Evolutionary conservation across 805 yeast genomes (phyloP).

Genomic region (Lipomyces mesembrius): DNA sequence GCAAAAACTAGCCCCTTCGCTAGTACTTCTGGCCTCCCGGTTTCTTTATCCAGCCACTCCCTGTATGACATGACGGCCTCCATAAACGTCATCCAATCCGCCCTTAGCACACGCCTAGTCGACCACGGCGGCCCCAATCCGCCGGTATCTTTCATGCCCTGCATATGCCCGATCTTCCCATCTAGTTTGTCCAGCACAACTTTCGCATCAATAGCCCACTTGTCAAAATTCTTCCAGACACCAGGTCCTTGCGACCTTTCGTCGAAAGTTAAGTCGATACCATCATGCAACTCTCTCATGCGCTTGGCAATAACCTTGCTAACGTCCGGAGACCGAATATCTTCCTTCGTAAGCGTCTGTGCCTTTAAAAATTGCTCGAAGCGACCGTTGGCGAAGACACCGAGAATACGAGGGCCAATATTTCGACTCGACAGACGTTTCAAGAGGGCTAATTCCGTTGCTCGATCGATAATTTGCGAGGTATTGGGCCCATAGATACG

Average conservation of each 20-base stretch:
- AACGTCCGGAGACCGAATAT: slow-evolving; percentile 74
- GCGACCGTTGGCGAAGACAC: slow-evolving; percentile 90
- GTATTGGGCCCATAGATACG: slow-evolving; percentile 90
- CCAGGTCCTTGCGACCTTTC: slow-evolving; percentile 68
- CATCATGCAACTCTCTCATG: slow-evolving; percentile 91
- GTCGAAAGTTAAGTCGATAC: slow-evolving; percentile 63
- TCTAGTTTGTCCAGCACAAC: slow-evolving; percentile 51
- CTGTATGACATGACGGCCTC: slow-evolving; percentile 57
- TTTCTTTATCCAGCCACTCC: slow-evolving; percentile 62
- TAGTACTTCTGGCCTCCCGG: slow-evolving; percentile 51
- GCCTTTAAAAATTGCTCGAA: slow-evolving; percentile 92
- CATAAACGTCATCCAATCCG: slow-evolving; percentile 58
- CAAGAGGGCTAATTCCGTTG: slow-evolving; percentile 72
- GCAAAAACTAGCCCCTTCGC: slow-evolving; percentile 71
- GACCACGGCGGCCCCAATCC: slow-evolving; percentile 24
- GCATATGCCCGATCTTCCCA: slow-evolving; percentile 45
- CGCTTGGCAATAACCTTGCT: slow-evolving; percentile 89
- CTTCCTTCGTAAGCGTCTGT: slow-evolving; percentile 70
- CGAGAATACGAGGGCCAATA: slow-evolving; percentile 87
- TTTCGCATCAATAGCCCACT: slow-evolving; percentile 66
- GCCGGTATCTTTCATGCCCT: slow-evolving; percentile 3
- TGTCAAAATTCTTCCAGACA: slow-evolving; percentile 68
- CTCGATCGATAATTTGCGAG: slow-evolving; percentile 83
- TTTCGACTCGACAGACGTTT: slow-evolving; percentile 72
- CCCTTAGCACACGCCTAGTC: slow-evolving; percentile 39